Conservation (phyloP, 257 asterid species). For the Oldenlandia corymbosa region DNA sequence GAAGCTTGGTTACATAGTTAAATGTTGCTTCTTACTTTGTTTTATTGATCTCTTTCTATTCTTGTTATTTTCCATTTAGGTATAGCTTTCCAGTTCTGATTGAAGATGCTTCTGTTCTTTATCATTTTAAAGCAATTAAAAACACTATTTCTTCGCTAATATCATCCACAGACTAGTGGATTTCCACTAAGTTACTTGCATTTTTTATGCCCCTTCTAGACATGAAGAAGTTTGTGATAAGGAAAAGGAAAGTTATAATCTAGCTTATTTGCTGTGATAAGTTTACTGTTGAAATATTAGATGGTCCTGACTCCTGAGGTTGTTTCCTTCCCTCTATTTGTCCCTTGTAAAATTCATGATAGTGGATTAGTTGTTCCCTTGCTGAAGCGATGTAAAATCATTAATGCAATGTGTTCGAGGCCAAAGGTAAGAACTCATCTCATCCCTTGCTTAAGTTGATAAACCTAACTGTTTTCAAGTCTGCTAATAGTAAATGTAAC, state of each 20-base stretch:
- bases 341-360: not conserved
- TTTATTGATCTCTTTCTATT: conserved; percentile 2
- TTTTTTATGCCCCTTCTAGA: not conserved
- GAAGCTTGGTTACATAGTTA: not conserved
- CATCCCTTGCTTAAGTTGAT: no score
- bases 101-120: not conserved
- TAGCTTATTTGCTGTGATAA: no score
- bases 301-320: not conserved
- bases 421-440: conserved; percentile 1
- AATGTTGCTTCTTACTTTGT: not conserved
- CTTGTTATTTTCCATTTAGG: not conserved
- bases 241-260: not conserved
- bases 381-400: not conserved
- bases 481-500: not conserved
- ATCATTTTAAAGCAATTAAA: not conserved
- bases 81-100: not conserved
- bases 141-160: not conserved
- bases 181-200: not conserved
- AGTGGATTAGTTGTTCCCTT: no score
- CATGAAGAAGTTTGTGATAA: not conserved
- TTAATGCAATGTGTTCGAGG: not conserved
- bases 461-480: not conserved
- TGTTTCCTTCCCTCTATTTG: not conserved
- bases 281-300: not conserved
- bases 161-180: not conserved